phyloP scores from a whole-genome alignment of 164 flowering plant species.

The Piper betle region DNA sequence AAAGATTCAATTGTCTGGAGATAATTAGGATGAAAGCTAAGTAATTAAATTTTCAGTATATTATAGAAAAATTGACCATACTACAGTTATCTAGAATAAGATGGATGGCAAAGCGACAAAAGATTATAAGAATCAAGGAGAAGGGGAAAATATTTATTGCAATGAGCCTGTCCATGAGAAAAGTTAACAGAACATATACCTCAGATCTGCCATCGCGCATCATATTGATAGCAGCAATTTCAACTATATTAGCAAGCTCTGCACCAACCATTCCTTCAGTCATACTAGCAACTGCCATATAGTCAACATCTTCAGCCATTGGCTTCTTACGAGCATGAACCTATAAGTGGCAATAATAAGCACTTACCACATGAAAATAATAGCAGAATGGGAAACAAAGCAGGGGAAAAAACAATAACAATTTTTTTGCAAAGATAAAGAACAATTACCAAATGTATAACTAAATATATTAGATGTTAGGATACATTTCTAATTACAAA shows the following conservation, averaged over 20 bases:
- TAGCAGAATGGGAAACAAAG: neutral
- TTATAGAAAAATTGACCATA: neutral
- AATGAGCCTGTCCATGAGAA: neutral
- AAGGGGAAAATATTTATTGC: neutral
- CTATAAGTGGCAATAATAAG: slow-evolving; percentile 16
- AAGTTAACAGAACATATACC: slow-evolving; percentile 27
- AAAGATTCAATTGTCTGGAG: too few species aligned
- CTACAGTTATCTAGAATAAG: neutral
- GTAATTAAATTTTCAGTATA: too few species aligned
- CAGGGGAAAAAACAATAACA: neutral
- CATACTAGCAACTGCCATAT: slow-evolving; percentile 75
- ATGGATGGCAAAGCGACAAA: too few species aligned
- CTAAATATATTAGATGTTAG: too few species aligned
- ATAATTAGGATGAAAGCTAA: too few species aligned
- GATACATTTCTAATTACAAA: too few species aligned
- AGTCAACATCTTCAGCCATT: slow-evolving; percentile 94
- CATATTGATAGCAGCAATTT: slow-evolving; percentile 89
- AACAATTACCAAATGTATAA: too few species aligned
- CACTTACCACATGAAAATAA: neutral
- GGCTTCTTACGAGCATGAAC: slow-evolving; percentile 97
- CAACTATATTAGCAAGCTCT: slow-evolving; percentile 87
- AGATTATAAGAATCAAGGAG: too few species aligned
- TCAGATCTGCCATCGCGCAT: slow-evolving; percentile 88
- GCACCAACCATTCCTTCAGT: slow-evolving; percentile 99
- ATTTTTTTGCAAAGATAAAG: too few species aligned